Evolutionary conservation across 495 filamentous ascomycete genomes (phyloP), one percentile per base, ranked within the genome.

Genomic region (Penicillium pulvis): DNA sequence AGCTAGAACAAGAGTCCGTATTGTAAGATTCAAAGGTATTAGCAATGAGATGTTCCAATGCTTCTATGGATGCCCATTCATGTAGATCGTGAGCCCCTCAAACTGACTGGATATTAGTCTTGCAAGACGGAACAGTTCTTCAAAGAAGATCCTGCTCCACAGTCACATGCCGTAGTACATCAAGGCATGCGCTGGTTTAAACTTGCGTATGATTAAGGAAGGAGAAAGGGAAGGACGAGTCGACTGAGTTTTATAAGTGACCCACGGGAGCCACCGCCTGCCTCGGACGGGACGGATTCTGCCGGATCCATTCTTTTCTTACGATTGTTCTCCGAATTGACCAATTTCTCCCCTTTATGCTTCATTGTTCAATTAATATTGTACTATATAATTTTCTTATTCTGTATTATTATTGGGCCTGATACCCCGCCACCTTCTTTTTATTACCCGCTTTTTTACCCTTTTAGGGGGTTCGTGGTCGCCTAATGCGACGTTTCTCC

Each of bases 41-140:
- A 33, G 48, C 48, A 26, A 51, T 20, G 33, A 4, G 6, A 52
- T 52, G 50, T 52, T n/a, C 71, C 75, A 75, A 80, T 65, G 58
- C 65, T 61, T 80, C 72, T 80, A 80, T 80, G 75, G 77, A 74
- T 76, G 77, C 67, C 73, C 76, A 80, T 63, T 61, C 77, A 79
- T 56, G 61, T 53, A 41, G 54, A 61, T 76, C 70, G 75, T 79
- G 71, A 67, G 67, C 75, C 71, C 77, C 75, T 80, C 77, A 80
- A 80, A 80, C 77, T 73, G 62, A 70, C 71, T 79, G 77, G 77
- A 61, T 1, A 51, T 71, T 68, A 23, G 64, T 77, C 75, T 78
- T 58, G 75, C 75, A 75, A 75, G 66, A 53, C 36, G 36, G 52
- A 62, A 63, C 57, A 68, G 51, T 57, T 30, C 23, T 48, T 31